A percentile compares a stretch with the other conserved stretches of the same genome.
These are phyloP conservation scores for Aechmea fasciata DNA, from an alignment of 176 grass and related monocot genomes.

Conservation along the genomic window DNA sequence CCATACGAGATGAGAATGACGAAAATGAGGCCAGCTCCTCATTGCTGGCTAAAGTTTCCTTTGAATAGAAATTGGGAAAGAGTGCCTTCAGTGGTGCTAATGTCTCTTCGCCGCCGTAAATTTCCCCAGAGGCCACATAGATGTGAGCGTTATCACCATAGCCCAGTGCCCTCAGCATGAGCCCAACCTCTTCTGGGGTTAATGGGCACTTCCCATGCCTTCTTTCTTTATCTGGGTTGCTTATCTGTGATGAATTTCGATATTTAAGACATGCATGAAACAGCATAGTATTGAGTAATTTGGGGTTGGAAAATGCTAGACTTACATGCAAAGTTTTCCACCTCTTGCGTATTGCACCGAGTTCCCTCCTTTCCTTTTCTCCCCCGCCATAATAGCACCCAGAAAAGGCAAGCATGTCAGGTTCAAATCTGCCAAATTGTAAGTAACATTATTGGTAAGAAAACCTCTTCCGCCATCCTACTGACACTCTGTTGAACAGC, in stretches of 20 bases:
- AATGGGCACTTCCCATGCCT: slow-evolving; percentile 69
- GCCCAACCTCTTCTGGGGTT: slow-evolving; percentile 73
- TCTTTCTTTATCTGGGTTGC: slow-evolving; percentile 69
- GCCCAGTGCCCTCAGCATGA: slow-evolving; percentile 62
- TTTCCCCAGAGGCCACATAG: slow-evolving; percentile 75
- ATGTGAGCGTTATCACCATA: slow-evolving; percentile 50
- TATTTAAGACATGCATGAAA: slow-evolving; percentile 2
- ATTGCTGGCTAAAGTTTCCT: slow-evolving; percentile 70
- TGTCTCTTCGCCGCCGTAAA: slow-evolving; percentile 56
- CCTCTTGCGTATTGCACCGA: slow-evolving; percentile 54
- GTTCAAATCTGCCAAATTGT: slow-evolving; percentile 58
- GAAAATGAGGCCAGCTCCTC: slow-evolving; percentile 50
- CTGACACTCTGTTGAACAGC: no score
- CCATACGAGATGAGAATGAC: slow-evolving; percentile 63
- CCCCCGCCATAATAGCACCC: slow-evolving; percentile 77
- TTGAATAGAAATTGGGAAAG: slow-evolving; percentile 66
- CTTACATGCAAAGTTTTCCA: slow-evolving; percentile 75
- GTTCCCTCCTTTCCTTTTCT: slow-evolving; percentile 57
- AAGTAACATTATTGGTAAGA: slow-evolving; percentile 1
- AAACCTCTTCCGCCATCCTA: no score
- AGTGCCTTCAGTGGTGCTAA: slow-evolving; percentile 48
- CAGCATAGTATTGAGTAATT: not conserved
- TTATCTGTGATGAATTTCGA: slow-evolving; percentile 29
- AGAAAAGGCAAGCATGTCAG: slow-evolving; percentile 87
- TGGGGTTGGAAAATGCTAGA: slow-evolving; percentile 11